These are phyloP conservation scores for Gynostemma pentaphyllum DNA, from an alignment of 306 rosid species.

Conservation along the genomic window DNA sequence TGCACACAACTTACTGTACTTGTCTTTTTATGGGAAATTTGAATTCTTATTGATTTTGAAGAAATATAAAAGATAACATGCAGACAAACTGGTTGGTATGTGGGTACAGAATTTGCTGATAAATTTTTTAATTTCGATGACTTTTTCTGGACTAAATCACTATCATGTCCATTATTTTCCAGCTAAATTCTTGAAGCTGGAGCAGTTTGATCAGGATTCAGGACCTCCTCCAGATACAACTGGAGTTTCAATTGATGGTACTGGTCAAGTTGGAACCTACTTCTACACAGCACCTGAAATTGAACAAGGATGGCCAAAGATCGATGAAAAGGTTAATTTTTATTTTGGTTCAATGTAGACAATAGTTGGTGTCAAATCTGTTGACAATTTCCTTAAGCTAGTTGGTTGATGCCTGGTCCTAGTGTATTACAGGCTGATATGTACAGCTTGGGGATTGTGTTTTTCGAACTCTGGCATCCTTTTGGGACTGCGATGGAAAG, in stretches of 20 bases:
- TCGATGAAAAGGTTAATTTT: slow-evolving; percentile 77
- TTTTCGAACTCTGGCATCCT: slow-evolving; percentile 98
- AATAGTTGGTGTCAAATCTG: background rate
- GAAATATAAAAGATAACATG: background rate
- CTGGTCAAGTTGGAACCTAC: slow-evolving; percentile 95
- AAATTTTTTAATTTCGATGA: no score
- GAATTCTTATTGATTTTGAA: background rate
- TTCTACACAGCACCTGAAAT: slow-evolving; percentile 98
- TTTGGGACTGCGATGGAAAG: slow-evolving; percentile 96
- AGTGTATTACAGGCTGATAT: slow-evolving; percentile 74
- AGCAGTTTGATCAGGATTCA: slow-evolving; percentile 84
- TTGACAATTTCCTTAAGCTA: slow-evolving; percentile 2
- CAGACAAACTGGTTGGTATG: no score
- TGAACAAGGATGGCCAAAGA: slow-evolving; percentile 99
- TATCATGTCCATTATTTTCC: slow-evolving; percentile 18
- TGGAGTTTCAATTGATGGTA: slow-evolving; percentile 82
- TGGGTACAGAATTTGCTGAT: no score
- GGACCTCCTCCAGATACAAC: slow-evolving; percentile 48
- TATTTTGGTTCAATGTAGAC: slow-evolving; percentile 1
- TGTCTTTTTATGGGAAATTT: background rate
- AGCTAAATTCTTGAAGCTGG: slow-evolving; percentile 97
- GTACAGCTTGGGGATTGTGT: slow-evolving; percentile 94
- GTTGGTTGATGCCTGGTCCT: slow-evolving; percentile 20
- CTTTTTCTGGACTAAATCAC: background rate
- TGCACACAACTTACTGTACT: background rate